Base-by-base conservation (phyloP, 768 basidiomycete species). In the Kwoniella dendrophila region DNA sequence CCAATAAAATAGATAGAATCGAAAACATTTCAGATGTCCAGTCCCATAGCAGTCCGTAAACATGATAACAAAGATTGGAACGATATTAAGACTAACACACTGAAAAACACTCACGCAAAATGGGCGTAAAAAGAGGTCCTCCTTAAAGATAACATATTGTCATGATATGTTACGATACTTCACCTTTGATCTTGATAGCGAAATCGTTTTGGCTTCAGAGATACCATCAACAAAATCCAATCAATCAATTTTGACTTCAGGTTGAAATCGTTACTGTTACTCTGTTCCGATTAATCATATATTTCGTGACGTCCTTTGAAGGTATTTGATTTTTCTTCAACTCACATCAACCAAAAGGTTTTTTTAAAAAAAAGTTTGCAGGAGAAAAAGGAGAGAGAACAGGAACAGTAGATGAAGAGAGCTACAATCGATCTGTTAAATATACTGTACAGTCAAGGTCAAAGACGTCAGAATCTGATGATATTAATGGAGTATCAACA, bases 71-170 rank as follows among this genome's bases (percentile, higher is more conserved):
- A n/a, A n/a, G n/a, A n/a, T n/a, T n/a, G n/a, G n/a, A n/a, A n/a
- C n/a, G n/a, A n/a, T n/a, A n/a, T n/a, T n/a, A n/a, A n/a, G n/a
- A n/a, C n/a, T 18, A 38, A 38, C 18, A 38, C 36, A 38, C 8
- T 38, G 18, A 8, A 38, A 43, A 11, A 43, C 41, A 43, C 12
- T 43, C 8, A 43, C 6, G 18, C 41, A 43, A 14, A 11, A 43
- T 14, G 41, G 41, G 41, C 41, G 41, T 43, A 43, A 43, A 43
- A 43, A 43, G 41, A 43, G 41, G 41, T 43, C 41, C 5, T 43
- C 20, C 6, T 43, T 20, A 7, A 14, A 6, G 6, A 6, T 20
- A 8, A 8, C 8, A 8, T 10, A n/a, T 43, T 11, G 36, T 14
- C 12, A 11, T 20, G 41, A 43, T n/a, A n/a, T n/a, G n/a, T n/a